Conservation (phyloP, 73 alveolate species). For the Durusdinium trenchii region DNA sequence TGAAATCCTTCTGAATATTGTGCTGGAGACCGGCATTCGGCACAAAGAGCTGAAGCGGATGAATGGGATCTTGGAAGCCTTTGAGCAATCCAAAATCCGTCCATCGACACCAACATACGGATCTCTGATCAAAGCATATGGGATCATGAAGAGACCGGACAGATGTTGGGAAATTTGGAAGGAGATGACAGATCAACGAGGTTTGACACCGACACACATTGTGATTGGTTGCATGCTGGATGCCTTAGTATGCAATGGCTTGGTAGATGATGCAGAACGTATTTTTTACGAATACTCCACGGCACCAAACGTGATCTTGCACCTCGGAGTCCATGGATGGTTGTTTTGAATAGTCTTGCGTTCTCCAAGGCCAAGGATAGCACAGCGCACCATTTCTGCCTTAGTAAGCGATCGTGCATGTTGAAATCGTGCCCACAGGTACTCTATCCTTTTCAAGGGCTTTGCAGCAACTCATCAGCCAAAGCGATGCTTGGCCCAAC, state of each 20-base stretch:
- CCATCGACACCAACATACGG: slow-evolving; percentile 40
- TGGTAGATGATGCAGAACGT: slow-evolving; percentile 12
- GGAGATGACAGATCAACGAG: background rate
- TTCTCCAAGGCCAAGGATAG: too few relatives aligned
- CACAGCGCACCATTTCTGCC: too few relatives aligned
- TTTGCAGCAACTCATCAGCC: background rate
- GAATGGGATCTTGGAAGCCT: background rate
- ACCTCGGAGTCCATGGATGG: background rate
- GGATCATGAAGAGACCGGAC: background rate
- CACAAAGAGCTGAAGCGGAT: slow-evolving; percentile 4
- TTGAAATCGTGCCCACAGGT: background rate
- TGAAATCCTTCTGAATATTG: slow-evolving; percentile 30
- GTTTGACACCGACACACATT: background rate
- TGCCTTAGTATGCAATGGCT: slow-evolving; percentile 33
- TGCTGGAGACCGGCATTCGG: slow-evolving; percentile 26
- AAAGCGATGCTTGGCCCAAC: background rate
- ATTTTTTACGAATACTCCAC: background rate
- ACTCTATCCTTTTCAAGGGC: slow-evolving; percentile 18
- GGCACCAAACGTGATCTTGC: slow-evolving; percentile 6
- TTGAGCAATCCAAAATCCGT: background rate
- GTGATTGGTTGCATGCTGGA: slow-evolving; percentile 45
- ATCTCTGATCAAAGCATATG: slow-evolving; percentile 30
- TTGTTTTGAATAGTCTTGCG: background rate
- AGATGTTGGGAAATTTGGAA: slow-evolving; percentile 19
- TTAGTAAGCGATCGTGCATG: too few relatives aligned